phyloP scores from a whole-genome alignment of 495 filamentous ascomycete species.

The Terfezia boudieri region DNA sequence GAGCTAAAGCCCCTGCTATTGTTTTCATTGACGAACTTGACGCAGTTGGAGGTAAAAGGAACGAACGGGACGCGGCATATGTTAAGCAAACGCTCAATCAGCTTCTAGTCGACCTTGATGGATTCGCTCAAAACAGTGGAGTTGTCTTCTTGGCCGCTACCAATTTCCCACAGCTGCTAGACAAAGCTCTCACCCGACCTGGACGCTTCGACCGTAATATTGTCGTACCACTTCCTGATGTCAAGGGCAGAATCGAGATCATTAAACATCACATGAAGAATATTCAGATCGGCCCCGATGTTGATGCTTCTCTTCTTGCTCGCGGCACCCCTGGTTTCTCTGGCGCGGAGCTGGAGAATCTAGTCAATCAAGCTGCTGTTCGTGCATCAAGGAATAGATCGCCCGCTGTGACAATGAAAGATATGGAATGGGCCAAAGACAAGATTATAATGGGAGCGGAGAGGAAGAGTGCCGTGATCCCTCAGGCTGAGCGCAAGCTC shows the following conservation, averaged over 20 bases:
- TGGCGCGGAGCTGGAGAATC: slow-evolving; percentile 83
- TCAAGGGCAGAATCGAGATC: slow-evolving; percentile 83
- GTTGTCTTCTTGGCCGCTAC: slow-evolving; percentile 92
- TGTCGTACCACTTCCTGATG: slow-evolving; percentile 69
- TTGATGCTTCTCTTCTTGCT: slow-evolving; percentile 64
- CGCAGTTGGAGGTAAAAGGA: slow-evolving; percentile 83
- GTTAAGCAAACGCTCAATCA: slow-evolving; percentile 95
- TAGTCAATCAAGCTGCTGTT: slow-evolving; percentile 89
- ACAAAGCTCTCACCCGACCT: slow-evolving; percentile 83
- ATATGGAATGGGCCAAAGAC: slow-evolving; percentile 96
- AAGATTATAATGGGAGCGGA: slow-evolving; percentile 96
- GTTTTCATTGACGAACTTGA: slow-evolving; percentile 97
- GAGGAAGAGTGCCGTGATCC: slow-evolving; percentile 65
- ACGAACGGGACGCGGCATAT: slow-evolving; percentile 84
- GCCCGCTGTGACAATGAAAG: slow-evolving; percentile 43
- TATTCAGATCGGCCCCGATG: slow-evolving; percentile 51
- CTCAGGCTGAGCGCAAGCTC: slow-evolving; percentile 61
- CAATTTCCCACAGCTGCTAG: slow-evolving; percentile 81
- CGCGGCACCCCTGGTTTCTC: slow-evolving; percentile 77
- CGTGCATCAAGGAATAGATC: slow-evolving; percentile 66
- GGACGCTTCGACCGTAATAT: slow-evolving; percentile 91
- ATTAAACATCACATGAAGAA: slow-evolving; percentile 79
- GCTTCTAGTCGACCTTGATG: slow-evolving; percentile 90
- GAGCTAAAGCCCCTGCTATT: slow-evolving; percentile 77
- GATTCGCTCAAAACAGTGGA: slow-evolving; percentile 79